These are phyloP conservation scores for Globisporangium paroecandrum DNA, from an alignment of 352 stramenopile species.

Conservation along the genomic window DNA sequence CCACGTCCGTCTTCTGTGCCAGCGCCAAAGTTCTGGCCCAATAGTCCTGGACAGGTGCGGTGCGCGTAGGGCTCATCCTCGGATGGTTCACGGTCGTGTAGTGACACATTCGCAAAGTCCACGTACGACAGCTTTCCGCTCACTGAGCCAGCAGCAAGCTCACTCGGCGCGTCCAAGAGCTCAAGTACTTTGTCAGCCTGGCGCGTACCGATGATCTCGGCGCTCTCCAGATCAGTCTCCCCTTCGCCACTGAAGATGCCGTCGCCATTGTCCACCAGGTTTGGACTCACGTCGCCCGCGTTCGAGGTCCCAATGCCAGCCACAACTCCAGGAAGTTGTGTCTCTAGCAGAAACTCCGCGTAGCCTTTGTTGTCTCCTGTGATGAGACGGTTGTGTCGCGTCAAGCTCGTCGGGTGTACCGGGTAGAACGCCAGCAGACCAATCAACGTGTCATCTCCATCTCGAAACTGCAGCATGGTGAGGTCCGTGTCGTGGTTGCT, in stretches of 20 bases:
- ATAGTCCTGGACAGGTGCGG: constrained; percentile 34
- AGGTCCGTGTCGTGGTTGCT: constrained; percentile 63
- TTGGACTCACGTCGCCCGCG: constrained; percentile 39
- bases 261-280: constrained; percentile 39
- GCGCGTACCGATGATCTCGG: constrained; percentile 40
- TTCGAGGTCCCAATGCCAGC: constrained; percentile 39
- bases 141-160: constrained; percentile 25
- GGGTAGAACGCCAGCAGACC: constrained; percentile 66
- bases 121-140: constrained; percentile 38
- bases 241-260: constrained; percentile 38
- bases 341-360: constrained; percentile 38
- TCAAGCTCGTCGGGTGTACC: constrained; percentile 77
- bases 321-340: constrained; percentile 23
- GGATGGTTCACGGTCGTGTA: constrained; percentile 12
- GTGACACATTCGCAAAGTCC: constrained; percentile 37
- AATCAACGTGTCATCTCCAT: constrained; percentile 22
- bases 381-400: constrained; percentile 58
- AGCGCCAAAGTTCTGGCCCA: constrained; percentile 46
- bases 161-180: constrained; percentile 21
- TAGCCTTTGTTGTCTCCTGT: constrained; percentile 80
- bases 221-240: constrained; percentile 24
- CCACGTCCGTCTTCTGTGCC: constrained; percentile 42
- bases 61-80: constrained; percentile 23
- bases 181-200: constrained; percentile 28
- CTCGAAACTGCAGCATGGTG: constrained; percentile 52